Evolutionary conservation across 768 basidiomycete genomes (phyloP).

Genomic region (Podaxis sp.): DNA sequence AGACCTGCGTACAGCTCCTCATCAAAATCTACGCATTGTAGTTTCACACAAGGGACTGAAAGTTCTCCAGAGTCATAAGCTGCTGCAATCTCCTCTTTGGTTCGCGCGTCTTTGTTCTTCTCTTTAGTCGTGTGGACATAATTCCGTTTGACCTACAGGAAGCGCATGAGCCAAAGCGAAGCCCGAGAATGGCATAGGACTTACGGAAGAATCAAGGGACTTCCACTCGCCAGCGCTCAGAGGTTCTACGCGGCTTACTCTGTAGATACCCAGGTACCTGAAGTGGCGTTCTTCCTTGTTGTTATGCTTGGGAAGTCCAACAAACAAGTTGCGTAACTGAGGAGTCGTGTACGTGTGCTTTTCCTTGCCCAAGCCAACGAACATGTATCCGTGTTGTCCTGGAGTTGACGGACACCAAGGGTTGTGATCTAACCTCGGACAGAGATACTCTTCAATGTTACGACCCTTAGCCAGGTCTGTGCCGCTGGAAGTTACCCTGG

Average conservation of each 20-base stretch:
- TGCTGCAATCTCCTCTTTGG: slow-evolving; percentile 33
- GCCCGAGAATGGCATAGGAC: slow-evolving; percentile 6
- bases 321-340: slow-evolving; percentile 44
- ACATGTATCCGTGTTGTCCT: slow-evolving; percentile 55
- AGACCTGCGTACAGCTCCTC: slow-evolving; percentile 36
- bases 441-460: slow-evolving; percentile 42
- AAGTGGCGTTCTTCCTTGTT: slow-evolving; percentile 31
- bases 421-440: slow-evolving; percentile 51
- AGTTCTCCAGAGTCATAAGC: slow-evolving; percentile 46
- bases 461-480: slow-evolving; percentile 29
- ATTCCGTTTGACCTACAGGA: slow-evolving; percentile 29
- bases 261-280: slow-evolving; percentile 47
- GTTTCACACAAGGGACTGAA: slow-evolving; percentile 46
- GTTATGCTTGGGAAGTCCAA: slow-evolving; percentile 34
- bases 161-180: slow-evolving; percentile 4
- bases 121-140: slow-evolving; percentile 40
- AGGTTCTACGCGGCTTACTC: slow-evolving; percentile 38
- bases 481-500: slow-evolving; percentile 27
- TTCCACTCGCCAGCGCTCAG: slow-evolving; percentile 49
- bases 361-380: slow-evolving; percentile 52
- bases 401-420: slow-evolving; percentile 52
- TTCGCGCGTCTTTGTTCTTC: slow-evolving; percentile 35
- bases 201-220: slow-evolving; percentile 38
- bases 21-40: slow-evolving; percentile 47
- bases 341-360: slow-evolving; percentile 38